Evolutionary conservation across 495 filamentous ascomycete species (phyloP), one percentile per base, ranked within the genome.

Genomic region (Aspergillus kassunensis): DNA sequence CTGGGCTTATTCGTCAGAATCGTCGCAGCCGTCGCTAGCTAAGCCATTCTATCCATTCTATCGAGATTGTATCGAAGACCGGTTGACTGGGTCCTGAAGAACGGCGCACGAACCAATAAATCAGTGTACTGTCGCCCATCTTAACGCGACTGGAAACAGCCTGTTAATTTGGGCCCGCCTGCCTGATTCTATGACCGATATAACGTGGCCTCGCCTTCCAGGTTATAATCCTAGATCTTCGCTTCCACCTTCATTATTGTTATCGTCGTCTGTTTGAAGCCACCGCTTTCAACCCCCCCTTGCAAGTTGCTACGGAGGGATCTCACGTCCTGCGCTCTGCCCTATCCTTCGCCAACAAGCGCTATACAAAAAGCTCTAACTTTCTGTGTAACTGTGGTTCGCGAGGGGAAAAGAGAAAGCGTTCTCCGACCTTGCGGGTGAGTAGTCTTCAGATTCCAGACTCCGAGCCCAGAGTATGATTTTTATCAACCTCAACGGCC

Each of bases 41-140:
- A 46, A 53, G 50, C 50, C 49, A 42, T 51, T 31, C 16, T 39
- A 53, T 53, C 50, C 49, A 42, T 51, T 31, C 16, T 39, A 53
- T 53, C 42, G 30, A 53, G 51, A 53, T 27, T 34, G 33, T 43
- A 29, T 45, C 43, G 27, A 29, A 39, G 16, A 20, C 42, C 34
- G 19, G 25, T 16, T 21, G n/a, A 44, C 49, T 52, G 40, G 40
- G 49, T 30, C 49, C 30, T 52, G 51, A 46, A 53, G 34, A 53
- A 53, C 50, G 42, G 41, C n/a, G 25, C 50, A 36, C 15, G 39
- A 45, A 36, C 50, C 50, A 53, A 37, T 45, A 53, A 45, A 12
- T 16, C 35, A 50, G 23, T 12, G 21, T 10, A 19, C 9, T 42
- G 37, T n/a, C n/a, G n/a, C n/a, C n/a, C 16, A 10, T 42, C 33